Percentiles rank a stretch among this genome's conserved stretches.
These are phyloP conservation scores for Colletotrichum lini DNA, from an alignment of 2,329 filamentous ascomycete genomes.

Conservation along the genomic window DNA sequence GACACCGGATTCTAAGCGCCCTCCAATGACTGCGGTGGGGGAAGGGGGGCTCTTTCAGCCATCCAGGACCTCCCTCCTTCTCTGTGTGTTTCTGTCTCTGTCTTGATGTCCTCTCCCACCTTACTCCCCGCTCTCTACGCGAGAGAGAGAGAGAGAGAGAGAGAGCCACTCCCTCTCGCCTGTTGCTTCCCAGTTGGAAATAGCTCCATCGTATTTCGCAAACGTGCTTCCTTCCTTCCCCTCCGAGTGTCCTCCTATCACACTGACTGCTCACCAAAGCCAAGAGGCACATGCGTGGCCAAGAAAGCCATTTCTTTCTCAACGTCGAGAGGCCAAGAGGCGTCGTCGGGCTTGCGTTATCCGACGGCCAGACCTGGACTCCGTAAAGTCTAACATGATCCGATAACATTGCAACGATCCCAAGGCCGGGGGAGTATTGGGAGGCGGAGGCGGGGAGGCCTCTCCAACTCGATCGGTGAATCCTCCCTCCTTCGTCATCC, in stretches of 20 bases:
- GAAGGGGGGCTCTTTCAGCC: background rate
- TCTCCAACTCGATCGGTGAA: too few relatives aligned
- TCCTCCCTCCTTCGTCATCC: background rate
- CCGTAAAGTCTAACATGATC: background rate
- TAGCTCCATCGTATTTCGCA: slow-evolving; percentile 23
- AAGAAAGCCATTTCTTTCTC: slow-evolving; percentile 33
- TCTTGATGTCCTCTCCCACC: background rate
- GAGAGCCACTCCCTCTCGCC: slow-evolving; percentile 15
- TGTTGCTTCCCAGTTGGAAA: slow-evolving; percentile 29
- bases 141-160: too few relatives aligned
- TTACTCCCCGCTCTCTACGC: too few relatives aligned
- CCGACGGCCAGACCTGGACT: slow-evolving; percentile 31
- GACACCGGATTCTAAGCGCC: slow-evolving; percentile 9
- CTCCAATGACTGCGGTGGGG: background rate
- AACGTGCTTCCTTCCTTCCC: background rate
- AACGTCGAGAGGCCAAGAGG: slow-evolving; percentile 32
- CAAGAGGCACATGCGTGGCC: slow-evolving; percentile 10
- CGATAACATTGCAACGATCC: background rate
- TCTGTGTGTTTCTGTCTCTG: slow-evolving; percentile 8
- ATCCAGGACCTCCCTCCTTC: background rate
- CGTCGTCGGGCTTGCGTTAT: background rate
- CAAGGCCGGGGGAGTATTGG: background rate
- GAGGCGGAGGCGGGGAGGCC: too few relatives aligned
- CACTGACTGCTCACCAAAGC: background rate
- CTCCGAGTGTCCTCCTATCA: too few relatives aligned